These are phyloP conservation scores for Bombardia bombarda DNA, from an alignment of 495 filamentous ascomycete species.

Conservation along the genomic window DNA sequence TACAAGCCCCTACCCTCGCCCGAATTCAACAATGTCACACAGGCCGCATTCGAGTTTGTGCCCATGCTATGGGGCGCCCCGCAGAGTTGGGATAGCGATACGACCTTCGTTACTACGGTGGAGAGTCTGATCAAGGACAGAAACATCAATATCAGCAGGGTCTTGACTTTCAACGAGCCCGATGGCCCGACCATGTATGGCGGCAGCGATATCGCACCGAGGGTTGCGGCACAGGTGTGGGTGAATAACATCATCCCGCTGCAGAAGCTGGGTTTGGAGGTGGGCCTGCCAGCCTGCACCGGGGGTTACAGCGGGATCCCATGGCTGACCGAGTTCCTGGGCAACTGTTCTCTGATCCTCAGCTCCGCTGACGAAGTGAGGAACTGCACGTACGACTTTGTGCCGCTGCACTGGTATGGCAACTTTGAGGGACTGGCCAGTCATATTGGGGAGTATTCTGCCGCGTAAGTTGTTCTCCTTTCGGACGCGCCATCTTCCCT, in stretches of 20 bases:
- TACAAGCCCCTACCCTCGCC: slow-evolving; percentile 49
- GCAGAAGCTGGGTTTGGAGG: slow-evolving; percentile 43
- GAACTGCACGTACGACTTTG: slow-evolving; percentile 62
- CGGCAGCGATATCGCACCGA: slow-evolving; percentile 49
- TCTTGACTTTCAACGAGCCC: slow-evolving; percentile 71
- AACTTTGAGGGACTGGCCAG: slow-evolving; percentile 65
- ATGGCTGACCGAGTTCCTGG: slow-evolving; percentile 59
- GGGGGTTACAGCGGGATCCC: slow-evolving; percentile 45
- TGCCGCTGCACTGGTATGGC: slow-evolving; percentile 72
- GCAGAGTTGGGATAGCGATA: slow-evolving; percentile 33
- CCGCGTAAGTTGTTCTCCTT: slow-evolving; percentile 25
- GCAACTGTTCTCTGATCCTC: slow-evolving; percentile 37
- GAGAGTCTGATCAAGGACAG: slow-evolving; percentile 34
- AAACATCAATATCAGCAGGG: slow-evolving; percentile 53
- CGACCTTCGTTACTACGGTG: slow-evolving; percentile 48
- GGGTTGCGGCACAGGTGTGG: slow-evolving; percentile 56
- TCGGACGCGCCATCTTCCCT: not conserved
- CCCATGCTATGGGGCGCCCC: slow-evolving; percentile 68
- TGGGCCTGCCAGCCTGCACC: slow-evolving; percentile 54
- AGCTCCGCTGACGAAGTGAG: slow-evolving; percentile 22
- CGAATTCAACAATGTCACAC: slow-evolving; percentile 30
- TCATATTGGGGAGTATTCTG: slow-evolving; percentile 55
- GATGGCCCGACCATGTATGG: slow-evolving; percentile 46
- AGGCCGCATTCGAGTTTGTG: slow-evolving; percentile 59
- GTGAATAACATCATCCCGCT: slow-evolving; percentile 59